These are phyloP conservation scores for Rhodamnia argentea DNA, from an alignment of 345 rosid genomes.

Conservation along the genomic window DNA sequence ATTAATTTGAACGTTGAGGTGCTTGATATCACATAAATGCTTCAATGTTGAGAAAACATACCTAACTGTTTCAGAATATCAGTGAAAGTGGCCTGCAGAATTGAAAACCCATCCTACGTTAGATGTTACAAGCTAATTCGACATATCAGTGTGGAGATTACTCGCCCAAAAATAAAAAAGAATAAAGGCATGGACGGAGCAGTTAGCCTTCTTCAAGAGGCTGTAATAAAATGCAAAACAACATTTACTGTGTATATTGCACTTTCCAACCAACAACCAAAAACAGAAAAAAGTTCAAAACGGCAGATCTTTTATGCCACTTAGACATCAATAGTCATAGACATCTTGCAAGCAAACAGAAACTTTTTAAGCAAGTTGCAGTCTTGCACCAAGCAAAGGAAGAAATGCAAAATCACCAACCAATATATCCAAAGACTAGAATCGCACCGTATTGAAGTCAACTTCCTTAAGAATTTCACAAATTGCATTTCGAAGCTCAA, in stretches of 20 bases:
- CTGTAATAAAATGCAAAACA: neutral
- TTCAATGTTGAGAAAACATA: conserved; percentile 13
- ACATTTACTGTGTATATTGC: neutral
- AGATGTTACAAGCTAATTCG: neutral
- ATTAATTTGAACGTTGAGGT: neutral
- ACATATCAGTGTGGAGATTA: neutral
- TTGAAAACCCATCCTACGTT: conserved; percentile 1
- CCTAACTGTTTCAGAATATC: conserved; percentile 83
- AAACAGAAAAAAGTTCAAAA: neutral
- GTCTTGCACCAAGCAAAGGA: neutral
- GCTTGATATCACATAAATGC: neutral
- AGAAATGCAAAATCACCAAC: neutral
- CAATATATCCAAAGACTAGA: neutral
- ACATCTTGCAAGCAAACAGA: neutral
- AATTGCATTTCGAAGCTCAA: conserved; percentile 56
- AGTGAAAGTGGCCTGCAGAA: conserved; percentile 89
- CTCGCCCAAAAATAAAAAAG: neutral
- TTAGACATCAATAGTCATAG: neutral
- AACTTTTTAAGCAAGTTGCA: neutral
- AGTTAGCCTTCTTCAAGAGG: neutral
- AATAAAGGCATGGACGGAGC: neutral
- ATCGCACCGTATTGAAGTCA: conserved; percentile 78
- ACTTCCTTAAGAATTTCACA: conserved; percentile 72
- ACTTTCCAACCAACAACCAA: neutral
- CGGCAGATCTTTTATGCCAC: neutral